These are phyloP conservation scores for Pochonia chlamydosporia DNA, from an alignment of 2,329 filamentous ascomycete species.

Conservation along the genomic window DNA sequence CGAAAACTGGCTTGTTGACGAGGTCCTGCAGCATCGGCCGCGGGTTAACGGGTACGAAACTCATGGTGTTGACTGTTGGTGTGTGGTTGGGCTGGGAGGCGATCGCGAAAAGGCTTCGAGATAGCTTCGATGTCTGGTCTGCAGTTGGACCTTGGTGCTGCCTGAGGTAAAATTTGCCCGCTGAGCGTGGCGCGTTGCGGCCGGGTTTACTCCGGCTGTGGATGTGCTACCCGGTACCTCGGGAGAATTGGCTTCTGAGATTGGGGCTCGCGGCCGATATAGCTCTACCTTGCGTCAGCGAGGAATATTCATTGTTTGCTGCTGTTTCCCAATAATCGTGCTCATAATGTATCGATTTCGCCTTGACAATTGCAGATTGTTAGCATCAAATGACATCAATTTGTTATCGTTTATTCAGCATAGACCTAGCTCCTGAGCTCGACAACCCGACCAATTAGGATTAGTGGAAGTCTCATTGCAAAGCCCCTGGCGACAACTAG, in stretches of 20 bases:
- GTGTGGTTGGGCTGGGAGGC: neutral
- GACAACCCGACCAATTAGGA: neutral
- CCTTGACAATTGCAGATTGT: too few species aligned
- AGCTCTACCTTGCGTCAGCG: too few species aligned
- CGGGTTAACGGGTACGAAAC: conserved; percentile 90
- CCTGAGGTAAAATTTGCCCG: conserved; percentile 2
- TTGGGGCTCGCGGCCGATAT: too few species aligned
- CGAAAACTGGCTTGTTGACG: conserved; percentile 83
- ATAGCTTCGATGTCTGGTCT: neutral
- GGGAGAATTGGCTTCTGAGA: too few species aligned
- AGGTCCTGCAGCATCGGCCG: conserved; percentile 92
- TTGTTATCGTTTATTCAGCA: too few species aligned
- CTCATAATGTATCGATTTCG: too few species aligned
- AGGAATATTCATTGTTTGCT: too few species aligned
- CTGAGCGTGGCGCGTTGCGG: neutral
- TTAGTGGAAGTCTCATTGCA: neutral
- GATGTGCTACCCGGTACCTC: neutral
- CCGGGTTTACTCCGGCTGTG: neutral
- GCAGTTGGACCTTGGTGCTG: neutral
- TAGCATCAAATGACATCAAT: too few species aligned
- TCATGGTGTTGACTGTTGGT: conserved; percentile 22
- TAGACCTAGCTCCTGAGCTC: too few species aligned
- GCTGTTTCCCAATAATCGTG: too few species aligned
- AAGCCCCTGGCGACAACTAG: neutral
- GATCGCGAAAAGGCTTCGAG: neutral